Evolutionary conservation across 768 basidiomycete genomes (phyloP).

Genomic region (Phallus indusiatus): DNA sequence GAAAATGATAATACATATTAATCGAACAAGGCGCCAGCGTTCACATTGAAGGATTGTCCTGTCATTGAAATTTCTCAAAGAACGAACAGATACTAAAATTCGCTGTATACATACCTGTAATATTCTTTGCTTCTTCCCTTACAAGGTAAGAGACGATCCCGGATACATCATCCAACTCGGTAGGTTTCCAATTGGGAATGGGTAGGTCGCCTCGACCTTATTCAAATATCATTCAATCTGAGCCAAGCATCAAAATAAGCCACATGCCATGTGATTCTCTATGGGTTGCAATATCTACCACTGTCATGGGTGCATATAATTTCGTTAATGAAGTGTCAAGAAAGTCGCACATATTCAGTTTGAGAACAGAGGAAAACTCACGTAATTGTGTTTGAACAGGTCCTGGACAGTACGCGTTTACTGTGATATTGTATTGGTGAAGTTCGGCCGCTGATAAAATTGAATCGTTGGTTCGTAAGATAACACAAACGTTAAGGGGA

Average conservation of each 20-base stretch:
- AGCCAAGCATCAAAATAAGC: not conserved
- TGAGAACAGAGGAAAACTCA: not conserved
- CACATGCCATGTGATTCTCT: not conserved
- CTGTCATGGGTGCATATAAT: conserved; percentile 5
- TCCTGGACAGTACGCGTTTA: conserved; percentile 8
- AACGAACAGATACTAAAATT: not conserved
- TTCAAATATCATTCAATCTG: not conserved
- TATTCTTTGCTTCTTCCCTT: conserved; percentile 4
- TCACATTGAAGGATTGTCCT: conserved; percentile 7
- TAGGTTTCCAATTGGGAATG: not conserved
- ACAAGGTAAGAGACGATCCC: conserved; percentile 11
- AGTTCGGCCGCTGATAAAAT: conserved; percentile 20
- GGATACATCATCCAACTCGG: conserved; percentile 6
- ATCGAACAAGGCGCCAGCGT: conserved; percentile 1
- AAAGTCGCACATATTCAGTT: not conserved
- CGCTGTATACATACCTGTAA: conserved; percentile 7
- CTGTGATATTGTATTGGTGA: conserved; percentile 16
- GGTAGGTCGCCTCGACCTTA: not conserved
- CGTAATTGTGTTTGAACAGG: conserved; percentile 8
- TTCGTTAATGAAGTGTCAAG: not conserved
- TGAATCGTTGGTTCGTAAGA: not conserved
- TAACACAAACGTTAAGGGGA: not conserved
- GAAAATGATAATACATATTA: not conserved
- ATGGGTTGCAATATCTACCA: not conserved
- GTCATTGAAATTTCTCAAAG: not conserved